Evolutionary conservation across 1,284 basidiomycete genomes (phyloP).

Genomic region (Trametes hirsuta): DNA sequence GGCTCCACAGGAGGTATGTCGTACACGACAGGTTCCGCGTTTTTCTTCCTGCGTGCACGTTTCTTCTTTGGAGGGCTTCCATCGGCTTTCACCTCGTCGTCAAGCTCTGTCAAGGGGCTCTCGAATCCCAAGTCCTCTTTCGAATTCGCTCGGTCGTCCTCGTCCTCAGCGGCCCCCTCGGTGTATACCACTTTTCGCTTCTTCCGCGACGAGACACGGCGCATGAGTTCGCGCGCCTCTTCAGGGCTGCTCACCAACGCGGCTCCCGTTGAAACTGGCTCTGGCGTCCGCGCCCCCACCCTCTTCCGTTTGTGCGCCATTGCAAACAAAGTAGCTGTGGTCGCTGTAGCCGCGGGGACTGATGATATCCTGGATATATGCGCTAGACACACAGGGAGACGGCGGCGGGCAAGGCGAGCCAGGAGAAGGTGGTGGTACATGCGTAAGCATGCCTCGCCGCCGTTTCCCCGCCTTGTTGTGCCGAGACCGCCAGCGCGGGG

Average conservation of each 20-base stretch:
- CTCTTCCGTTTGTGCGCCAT: slow-evolving; percentile 19
- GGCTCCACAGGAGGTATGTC: slow-evolving; percentile 70
- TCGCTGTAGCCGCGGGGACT: neutral
- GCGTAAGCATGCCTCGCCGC: neutral
- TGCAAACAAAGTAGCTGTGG: neutral
- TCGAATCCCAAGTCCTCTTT: slow-evolving; percentile 25
- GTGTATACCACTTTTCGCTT: slow-evolving; percentile 17
- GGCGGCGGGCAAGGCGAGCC: neutral
- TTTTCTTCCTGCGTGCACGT: slow-evolving; percentile 47
- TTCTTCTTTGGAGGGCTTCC: slow-evolving; percentile 35
- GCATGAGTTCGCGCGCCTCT: slow-evolving; percentile 16
- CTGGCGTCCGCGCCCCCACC: neutral
- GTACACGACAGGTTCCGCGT: slow-evolving; percentile 63
- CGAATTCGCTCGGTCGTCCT: neutral
- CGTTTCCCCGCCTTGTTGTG: neutral
- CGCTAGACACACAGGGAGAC: neutral
- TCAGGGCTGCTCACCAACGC: slow-evolving; percentile 20
- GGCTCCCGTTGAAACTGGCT: neutral
- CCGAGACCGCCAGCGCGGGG: neutral
- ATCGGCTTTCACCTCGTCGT: slow-evolving; percentile 22
- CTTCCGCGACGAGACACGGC: slow-evolving; percentile 14
- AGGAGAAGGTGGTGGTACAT: slow-evolving; percentile 19
- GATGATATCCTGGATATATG: neutral
- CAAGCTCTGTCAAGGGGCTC: slow-evolving; percentile 33
- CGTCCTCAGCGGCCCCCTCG: neutral